phyloP scores from a whole-genome alignment of 345 rosid species.

The Lepidium sativum region DNA sequence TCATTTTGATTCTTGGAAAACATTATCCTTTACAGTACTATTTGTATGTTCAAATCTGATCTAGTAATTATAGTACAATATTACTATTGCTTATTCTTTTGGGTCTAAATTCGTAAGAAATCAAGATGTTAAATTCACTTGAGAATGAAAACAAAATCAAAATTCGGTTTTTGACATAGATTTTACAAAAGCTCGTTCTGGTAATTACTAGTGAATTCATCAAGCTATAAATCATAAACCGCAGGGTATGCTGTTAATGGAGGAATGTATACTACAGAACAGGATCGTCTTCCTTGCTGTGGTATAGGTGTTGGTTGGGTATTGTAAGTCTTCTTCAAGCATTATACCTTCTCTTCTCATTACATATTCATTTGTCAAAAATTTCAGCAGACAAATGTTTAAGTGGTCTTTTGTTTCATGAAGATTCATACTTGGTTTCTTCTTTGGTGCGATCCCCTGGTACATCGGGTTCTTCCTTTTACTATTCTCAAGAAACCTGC shows the following conservation, averaged over 20 bases:
- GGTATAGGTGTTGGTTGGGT: slow-evolving; percentile 27
- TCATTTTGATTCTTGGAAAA: not conserved
- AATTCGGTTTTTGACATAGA: too few relatives aligned
- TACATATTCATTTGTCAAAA: not conserved
- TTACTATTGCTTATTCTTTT: not conserved
- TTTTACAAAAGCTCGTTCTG: not conserved
- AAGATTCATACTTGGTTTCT: slow-evolving; percentile 29
- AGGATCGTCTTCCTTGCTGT: slow-evolving; percentile 25
- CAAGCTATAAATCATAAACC: not conserved
- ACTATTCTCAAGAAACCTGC: slow-evolving; percentile 7
- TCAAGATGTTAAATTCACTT: not conserved
- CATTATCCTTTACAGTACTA: not conserved
- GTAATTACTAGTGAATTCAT: not conserved
- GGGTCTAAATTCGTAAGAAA: not conserved
- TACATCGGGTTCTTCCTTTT: slow-evolving; percentile 23
- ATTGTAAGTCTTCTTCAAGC: slow-evolving; percentile 12
- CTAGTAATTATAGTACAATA: not conserved
- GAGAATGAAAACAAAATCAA: not conserved
- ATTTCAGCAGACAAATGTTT: not conserved
- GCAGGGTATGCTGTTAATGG: slow-evolving; percentile 19
- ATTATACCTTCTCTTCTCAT: not conserved
- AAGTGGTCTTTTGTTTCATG: not conserved
- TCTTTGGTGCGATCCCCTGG: slow-evolving; percentile 26
- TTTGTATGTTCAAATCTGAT: not conserved
- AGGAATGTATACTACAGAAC: not conserved